These are phyloP conservation scores for Aureobasidium uvarum DNA, from an alignment of 2,329 filamentous ascomycete species.

Conservation along the genomic window DNA sequence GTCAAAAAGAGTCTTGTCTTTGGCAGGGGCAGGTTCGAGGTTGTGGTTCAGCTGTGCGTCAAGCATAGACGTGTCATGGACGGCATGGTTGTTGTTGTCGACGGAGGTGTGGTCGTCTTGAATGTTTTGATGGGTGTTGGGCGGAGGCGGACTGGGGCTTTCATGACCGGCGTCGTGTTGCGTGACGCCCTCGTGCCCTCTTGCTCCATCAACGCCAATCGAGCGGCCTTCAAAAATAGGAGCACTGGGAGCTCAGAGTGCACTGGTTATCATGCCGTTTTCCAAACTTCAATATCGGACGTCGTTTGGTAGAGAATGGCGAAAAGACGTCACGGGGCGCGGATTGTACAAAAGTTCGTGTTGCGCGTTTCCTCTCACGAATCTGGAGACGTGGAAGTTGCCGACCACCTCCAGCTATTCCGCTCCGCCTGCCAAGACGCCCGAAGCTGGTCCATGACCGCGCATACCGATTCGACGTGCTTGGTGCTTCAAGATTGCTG, in stretches of 20 bases:
- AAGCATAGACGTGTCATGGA: constrained; percentile 20
- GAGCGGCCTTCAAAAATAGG: constrained; percentile 8
- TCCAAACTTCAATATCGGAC: constrained; percentile 37
- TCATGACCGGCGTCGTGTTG: constrained; percentile 32
- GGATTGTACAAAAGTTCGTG: constrained; percentile 16
- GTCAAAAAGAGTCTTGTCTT: not conserved
- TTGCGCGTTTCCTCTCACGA: not conserved
- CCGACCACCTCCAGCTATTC: constrained; percentile 2
- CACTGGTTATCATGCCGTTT: constrained; percentile 33
- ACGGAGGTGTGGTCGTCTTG: not conserved
- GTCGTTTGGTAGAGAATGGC: constrained; percentile 30
- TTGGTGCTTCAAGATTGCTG: not conserved
- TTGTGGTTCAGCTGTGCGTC: constrained; percentile 16
- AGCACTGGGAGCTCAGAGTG: constrained; percentile 17
- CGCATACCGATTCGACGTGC: constrained; percentile 13
- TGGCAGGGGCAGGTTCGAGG: not conserved
- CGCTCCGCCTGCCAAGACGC: constrained; percentile 10
- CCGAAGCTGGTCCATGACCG: constrained; percentile 19
- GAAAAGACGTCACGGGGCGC: constrained; percentile 31
- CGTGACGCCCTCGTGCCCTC: constrained; percentile 34
- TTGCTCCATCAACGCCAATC: constrained; percentile 30
- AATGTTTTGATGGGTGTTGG: constrained; percentile 5
- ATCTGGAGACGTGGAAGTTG: constrained; percentile 4
- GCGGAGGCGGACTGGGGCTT: constrained; percentile 27
- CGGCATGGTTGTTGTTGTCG: not conserved